Evolutionary conservation across 2,329 filamentous ascomycete species (phyloP).

Genomic region (Cryphonectria radicalis): DNA sequence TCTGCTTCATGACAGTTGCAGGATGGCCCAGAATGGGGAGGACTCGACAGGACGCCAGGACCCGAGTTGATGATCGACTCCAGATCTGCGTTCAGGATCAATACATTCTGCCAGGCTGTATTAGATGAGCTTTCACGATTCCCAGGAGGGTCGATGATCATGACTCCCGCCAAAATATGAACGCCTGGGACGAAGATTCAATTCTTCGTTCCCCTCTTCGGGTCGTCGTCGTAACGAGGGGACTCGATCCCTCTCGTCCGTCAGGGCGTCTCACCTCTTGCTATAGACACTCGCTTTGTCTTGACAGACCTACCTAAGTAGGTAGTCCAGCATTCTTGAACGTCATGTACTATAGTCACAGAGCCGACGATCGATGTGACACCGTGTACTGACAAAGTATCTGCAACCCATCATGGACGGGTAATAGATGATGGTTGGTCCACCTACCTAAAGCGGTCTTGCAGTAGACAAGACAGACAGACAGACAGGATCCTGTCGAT

Average conservation of each 20-base stretch:
- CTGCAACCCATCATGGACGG: too few species aligned
- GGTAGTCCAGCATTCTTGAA: slow-evolving; percentile 37
- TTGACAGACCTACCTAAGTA: slow-evolving; percentile 28
- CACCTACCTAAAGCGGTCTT: too few species aligned
- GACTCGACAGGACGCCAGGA: not conserved
- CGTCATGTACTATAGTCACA: slow-evolving; percentile 38
- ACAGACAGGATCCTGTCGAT: slow-evolving; percentile 6
- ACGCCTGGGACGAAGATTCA: slow-evolving; percentile 43
- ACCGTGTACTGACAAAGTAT: too few species aligned
- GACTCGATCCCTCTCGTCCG: slow-evolving; percentile 42
- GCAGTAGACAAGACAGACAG: too few species aligned
- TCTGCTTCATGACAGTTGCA: not conserved
- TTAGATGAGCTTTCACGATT: too few species aligned
- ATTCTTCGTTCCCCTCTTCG: slow-evolving; percentile 47
- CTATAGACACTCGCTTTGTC: slow-evolving; percentile 30
- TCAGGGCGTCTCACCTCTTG: slow-evolving; percentile 30
- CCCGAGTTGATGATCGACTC: too few species aligned
- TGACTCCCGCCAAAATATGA: too few species aligned
- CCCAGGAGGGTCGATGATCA: too few species aligned
- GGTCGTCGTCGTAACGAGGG: slow-evolving; percentile 46
- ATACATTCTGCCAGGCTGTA: too few species aligned
- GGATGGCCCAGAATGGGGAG: not conserved
- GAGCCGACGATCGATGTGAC: too few species aligned
- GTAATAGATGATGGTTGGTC: too few species aligned
- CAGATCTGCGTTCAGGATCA: too few species aligned